A percentile compares a stretch with the other conserved stretches of the same genome.
These are phyloP conservation scores for Ceratocystis huliohia DNA, from an alignment of 2,329 filamentous ascomycete genomes.

Conservation along the genomic window DNA sequence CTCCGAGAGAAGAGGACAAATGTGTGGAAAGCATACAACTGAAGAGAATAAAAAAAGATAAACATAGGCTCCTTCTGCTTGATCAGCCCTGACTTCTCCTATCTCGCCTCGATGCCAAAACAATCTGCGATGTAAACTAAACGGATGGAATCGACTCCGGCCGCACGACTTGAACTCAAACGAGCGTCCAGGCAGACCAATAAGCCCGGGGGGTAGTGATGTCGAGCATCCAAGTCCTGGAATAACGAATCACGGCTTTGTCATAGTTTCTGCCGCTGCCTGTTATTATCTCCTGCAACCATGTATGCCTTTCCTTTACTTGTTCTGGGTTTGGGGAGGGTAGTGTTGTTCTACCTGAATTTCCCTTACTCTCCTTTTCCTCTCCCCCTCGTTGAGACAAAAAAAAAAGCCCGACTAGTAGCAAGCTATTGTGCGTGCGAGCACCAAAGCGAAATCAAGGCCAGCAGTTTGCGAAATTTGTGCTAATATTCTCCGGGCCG, in stretches of 20 bases:
- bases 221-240: too few relatives aligned
- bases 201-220: neutral
- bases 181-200: neutral
- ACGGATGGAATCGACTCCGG: neutral
- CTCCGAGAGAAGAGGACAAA: neutral
- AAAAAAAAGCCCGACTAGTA: conserved; percentile 9
- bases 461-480: conserved; percentile 5
- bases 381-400: neutral
- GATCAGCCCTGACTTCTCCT: neutral
- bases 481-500: conserved; percentile 6
- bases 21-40: neutral
- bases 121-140: conserved; percentile 5
- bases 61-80: neutral
- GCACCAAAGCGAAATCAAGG: conserved; percentile 3
- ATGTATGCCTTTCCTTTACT: too few relatives aligned
- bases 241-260: too few relatives aligned
- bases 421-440: conserved; percentile 10
- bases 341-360: neutral
- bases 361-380: neutral
- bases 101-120: conserved; percentile 4
- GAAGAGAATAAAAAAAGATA: neutral
- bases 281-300: too few relatives aligned
- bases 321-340: too few relatives aligned
- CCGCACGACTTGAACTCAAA: conserved; percentile 6
- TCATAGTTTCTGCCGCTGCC: too few relatives aligned